A percentile compares a stretch with the other conserved stretches of the same genome.
Conservation (phyloP, 805 yeast species). For the Nakazawaea holstii region DNA sequence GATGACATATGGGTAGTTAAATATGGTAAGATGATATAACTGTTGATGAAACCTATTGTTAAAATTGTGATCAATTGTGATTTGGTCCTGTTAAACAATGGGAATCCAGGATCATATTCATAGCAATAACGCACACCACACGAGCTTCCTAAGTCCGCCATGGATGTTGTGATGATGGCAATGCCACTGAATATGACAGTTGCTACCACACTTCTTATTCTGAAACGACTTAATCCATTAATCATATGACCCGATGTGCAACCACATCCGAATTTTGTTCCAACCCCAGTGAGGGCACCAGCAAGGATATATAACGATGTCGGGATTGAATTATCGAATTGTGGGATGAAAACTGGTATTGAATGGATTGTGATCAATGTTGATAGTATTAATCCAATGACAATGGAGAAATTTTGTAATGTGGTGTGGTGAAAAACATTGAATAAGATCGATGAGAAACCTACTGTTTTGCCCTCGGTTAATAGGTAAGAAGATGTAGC, state of each 20-base stretch:
- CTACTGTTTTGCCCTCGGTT: conserved; percentile 36
- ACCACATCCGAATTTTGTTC: conserved; percentile 42
- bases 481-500: conserved; percentile 37
- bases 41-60: conserved; percentile 8
- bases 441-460: conserved; percentile 39
- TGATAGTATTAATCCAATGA: conserved; percentile 31
- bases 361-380: conserved; percentile 17
- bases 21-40: conserved; percentile 25
- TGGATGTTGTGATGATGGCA: conserved; percentile 23
- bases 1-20: conserved; percentile 3
- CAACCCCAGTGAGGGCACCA: conserved; percentile 41
- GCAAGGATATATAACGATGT: conserved; percentile 16
- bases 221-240: conserved; percentile 40
- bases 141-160: no score
- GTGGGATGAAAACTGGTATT: conserved; percentile 22
- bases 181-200: conserved; percentile 30
- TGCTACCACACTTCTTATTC: conserved; percentile 40
- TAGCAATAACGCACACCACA: conserved; percentile 11
- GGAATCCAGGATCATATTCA: conserved; percentile 16
- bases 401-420: conserved; percentile 23
- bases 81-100: conserved; percentile 14
- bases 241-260: conserved; percentile 56
- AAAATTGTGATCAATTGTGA: conserved; percentile 12
- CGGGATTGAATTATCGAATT: neutral
- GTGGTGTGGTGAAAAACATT: conserved; percentile 23